phyloP scores from a whole-genome alignment of 352 stramenopile species.

The Phytophthora hibernalis region DNA sequence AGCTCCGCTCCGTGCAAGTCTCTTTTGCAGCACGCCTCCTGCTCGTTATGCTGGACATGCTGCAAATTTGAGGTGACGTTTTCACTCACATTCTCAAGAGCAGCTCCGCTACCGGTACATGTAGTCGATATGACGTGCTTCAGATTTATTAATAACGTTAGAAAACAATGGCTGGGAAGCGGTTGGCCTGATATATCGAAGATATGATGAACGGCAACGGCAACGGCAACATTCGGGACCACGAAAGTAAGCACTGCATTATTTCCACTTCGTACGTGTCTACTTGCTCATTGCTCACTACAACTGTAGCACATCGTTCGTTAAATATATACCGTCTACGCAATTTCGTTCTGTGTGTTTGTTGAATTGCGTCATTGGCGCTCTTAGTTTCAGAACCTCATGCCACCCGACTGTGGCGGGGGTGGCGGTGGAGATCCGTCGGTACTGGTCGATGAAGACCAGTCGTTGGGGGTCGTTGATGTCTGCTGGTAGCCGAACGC shows the following conservation, averaged over 20 bases:
- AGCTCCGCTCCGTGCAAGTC: too few relatives aligned
- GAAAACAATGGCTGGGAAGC: background rate
- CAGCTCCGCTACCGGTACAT: too few relatives aligned
- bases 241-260: conserved; percentile 14
- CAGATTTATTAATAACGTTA: too few relatives aligned
- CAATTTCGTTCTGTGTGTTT: conserved; percentile 37
- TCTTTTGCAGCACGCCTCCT: too few relatives aligned
- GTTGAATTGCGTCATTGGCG: conserved; percentile 1
- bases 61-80: background rate
- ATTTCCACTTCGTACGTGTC: conserved; percentile 4
- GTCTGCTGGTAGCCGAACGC: conserved; percentile 17
- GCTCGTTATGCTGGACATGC: too few relatives aligned
- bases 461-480: conserved; percentile 12
- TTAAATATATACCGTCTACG: conserved; percentile 40
- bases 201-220: too few relatives aligned
- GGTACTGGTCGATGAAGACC: conserved; percentile 22
- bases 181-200: background rate
- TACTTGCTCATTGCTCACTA: conserved; percentile 4
- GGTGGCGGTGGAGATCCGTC: conserved; percentile 6
- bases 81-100: conserved; percentile 4
- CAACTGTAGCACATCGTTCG: conserved; percentile 8
- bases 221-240: background rate
- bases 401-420: conserved; percentile 5
- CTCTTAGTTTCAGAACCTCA: conserved; percentile 15
- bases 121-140: background rate